Base-by-base conservation (phyloP, 306 rosid species). In the Pyrus bretschneideri region DNA sequence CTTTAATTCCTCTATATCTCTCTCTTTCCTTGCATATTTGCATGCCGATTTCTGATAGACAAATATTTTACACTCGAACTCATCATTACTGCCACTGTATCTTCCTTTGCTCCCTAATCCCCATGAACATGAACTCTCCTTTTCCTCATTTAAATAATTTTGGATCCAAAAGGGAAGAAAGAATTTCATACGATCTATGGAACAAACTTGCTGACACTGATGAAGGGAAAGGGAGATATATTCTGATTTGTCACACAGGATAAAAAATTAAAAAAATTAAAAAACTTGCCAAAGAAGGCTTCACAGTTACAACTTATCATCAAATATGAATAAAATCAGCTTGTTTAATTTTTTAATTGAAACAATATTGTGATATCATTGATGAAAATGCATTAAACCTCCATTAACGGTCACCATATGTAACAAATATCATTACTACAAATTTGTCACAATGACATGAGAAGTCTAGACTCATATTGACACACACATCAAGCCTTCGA, bases 51-150 rank as follows among this genome's bases (percentile, higher is more conserved):
- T 44, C 22, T 21, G 42, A 63, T 15, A n/a, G 66, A 12, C 17
- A 60, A 60, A 60, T 25, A 60, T 46, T 23, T 60, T 60, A 88
- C 85, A 78, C 62, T 71, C 82, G 19, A 83, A 80, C 73, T 82
- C 89, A 88, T 92, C 91, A 89, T 92, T 89, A 81, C 88, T 84
- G 81, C 84, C 90, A 89, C 85, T 68, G 88, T 78, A 60, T 61
- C 69, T 59, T 72, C 81, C 81, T 83, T 92, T 85, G 71, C 81
- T 81, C 88, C 57, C 89, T 79, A 85, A 92, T 92, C 96, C 96
- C 96, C 59, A 89, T 73, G 82, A 73, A 40, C n/a, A 44, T 61
- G 67, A 75, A 82, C 74, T 67, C 77, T 80, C 85, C 51, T 64
- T 15, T 45, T 31, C 54, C 82, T 52, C 75, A 49, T 77, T 57